Conservation (phyloP, 768 basidiomycete genomes). For the Scleroderma bovista region DNA sequence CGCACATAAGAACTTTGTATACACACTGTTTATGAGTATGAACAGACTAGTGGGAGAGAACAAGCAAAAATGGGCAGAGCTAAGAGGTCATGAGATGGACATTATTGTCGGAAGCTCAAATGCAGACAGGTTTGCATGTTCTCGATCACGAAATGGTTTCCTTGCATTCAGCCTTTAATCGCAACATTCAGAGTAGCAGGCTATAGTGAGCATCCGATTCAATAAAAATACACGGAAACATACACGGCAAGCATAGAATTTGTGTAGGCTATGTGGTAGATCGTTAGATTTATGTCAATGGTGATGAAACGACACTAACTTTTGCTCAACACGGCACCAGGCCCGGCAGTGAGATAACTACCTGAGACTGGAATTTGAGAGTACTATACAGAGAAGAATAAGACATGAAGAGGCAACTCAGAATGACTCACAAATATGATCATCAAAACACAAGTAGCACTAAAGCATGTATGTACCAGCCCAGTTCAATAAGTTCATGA, state of each 20-base stretch:
- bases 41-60: too few species aligned
- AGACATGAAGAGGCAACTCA: background rate
- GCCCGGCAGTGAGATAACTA: conserved; percentile 6
- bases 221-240: background rate
- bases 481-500: background rate
- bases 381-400: conserved; percentile 7
- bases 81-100: too few species aligned
- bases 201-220: background rate
- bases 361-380: conserved; percentile 1
- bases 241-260: conserved; percentile 25
- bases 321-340: conserved; percentile 10
- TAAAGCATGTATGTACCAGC: background rate
- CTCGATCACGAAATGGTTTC: conserved; percentile 4
- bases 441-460: conserved; percentile 8
- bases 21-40: too few species aligned
- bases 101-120: conserved; percentile 14
- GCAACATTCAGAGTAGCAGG: background rate
- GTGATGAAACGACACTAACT: background rate
- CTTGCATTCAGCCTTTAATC: conserved; percentile 4
- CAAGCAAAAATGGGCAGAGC: too few species aligned
- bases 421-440: conserved; percentile 7
- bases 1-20: too few species aligned
- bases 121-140: background rate
- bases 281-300: background rate
- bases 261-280: conserved; percentile 10